Conservation (phyloP, 1,139 yeast genomes). For the Arxiozyma slooffiae region DNA sequence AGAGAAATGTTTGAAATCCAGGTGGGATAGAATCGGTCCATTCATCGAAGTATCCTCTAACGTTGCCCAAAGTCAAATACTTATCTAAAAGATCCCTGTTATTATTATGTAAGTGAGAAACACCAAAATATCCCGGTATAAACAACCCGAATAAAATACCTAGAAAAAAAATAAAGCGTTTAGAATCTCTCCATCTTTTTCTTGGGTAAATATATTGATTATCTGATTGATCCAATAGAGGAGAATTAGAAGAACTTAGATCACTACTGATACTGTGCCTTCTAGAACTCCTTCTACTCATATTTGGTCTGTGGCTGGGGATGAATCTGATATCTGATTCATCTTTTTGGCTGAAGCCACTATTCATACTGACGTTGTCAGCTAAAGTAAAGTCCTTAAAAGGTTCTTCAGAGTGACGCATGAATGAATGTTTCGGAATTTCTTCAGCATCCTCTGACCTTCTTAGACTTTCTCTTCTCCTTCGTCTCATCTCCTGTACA, state of each 20-base stretch:
- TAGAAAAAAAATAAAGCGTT: slow-evolving; percentile 36
- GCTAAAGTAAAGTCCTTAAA: background rate
- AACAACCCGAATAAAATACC: slow-evolving; percentile 64
- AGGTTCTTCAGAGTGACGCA: background rate
- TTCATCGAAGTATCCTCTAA: slow-evolving; percentile 44
- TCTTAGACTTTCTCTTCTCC: slow-evolving; percentile 1
- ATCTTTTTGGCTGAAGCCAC: background rate
- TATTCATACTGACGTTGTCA: background rate
- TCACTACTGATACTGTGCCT: background rate
- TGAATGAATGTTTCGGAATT: background rate
- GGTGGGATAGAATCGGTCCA: slow-evolving; percentile 64
- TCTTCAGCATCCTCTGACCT: too few relatives aligned
- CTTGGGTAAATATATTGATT: slow-evolving; percentile 6
- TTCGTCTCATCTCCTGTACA: slow-evolving; percentile 2
- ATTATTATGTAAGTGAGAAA: slow-evolving; percentile 21
- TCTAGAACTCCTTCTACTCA: slow-evolving; percentile 2
- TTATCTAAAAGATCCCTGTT: slow-evolving; percentile 36
- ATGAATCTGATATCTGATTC: background rate
- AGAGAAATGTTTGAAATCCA: slow-evolving; percentile 50
- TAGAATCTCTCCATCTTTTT: slow-evolving; percentile 28
- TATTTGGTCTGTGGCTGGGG: background rate
- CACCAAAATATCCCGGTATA: slow-evolving; percentile 55
- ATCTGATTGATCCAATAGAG: background rate
- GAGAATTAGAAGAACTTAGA: background rate
- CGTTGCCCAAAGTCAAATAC: slow-evolving; percentile 45